A percentile compares a stretch with the other conserved stretches of the same genome.
Evolutionary conservation across 176 grass and related monocot genomes (phyloP).

Genomic region (Musa troglodytarum): DNA sequence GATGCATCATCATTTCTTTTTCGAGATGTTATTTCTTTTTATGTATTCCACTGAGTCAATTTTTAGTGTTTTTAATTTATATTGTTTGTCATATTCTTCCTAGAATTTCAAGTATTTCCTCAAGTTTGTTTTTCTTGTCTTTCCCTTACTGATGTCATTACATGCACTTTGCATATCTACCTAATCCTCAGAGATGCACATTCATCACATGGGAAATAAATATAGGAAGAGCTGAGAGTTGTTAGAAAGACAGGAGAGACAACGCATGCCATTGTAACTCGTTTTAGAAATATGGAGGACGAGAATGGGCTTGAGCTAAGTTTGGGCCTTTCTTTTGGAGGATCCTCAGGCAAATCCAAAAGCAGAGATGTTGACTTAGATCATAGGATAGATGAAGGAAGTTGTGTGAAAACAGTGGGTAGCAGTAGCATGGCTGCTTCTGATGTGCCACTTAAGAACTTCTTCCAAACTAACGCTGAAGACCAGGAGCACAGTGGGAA

Average conservation of each 20-base stretch:
- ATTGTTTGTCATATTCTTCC: not conserved
- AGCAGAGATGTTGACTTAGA: constrained; percentile 36
- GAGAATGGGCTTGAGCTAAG: constrained; percentile 83
- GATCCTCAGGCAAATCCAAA: constrained; percentile 47
- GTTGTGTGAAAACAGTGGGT: constrained; percentile 34
- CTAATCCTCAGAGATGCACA: not conserved
- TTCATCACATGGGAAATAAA: not conserved
- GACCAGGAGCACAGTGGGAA: constrained; percentile 52
- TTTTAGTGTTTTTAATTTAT: not conserved
- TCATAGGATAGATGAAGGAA: constrained; percentile 58
- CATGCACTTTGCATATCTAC: not conserved
- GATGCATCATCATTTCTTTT: not conserved
- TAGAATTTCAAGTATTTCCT: not conserved
- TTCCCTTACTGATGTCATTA: not conserved
- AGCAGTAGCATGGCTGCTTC: constrained; percentile 34
- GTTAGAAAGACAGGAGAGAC: not conserved
- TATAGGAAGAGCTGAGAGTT: not conserved
- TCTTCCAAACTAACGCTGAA: constrained; percentile 42
- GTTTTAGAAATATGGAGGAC: constrained; percentile 49
- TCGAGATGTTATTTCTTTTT: not conserved
- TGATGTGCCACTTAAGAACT: constrained; percentile 42
- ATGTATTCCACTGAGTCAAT: not conserved
- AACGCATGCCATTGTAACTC: not conserved
- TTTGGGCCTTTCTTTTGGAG: constrained; percentile 77
- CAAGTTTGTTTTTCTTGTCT: not conserved